Evolutionary conservation across 1,139 yeast species (phyloP).

Genomic region (Hyphopichia buzzinii): DNA sequence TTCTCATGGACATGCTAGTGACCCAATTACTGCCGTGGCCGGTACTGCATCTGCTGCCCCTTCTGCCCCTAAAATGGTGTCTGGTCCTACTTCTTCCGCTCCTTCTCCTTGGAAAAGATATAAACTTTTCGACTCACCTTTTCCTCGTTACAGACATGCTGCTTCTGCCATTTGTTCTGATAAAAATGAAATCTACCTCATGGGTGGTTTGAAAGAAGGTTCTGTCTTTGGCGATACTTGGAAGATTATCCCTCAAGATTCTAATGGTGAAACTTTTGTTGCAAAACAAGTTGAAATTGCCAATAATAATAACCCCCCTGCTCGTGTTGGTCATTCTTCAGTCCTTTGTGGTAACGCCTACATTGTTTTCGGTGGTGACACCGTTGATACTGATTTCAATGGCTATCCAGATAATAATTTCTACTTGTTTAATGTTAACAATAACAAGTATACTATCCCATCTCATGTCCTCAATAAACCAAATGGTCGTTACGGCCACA

Average conservation of each 20-base stretch:
- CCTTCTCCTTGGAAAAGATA: conserved; percentile 76
- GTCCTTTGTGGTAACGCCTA: conserved; percentile 93
- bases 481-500: conserved; percentile 91
- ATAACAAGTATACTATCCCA: conserved; percentile 89
- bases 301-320: conserved; percentile 71
- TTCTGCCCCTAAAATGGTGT: neutral
- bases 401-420: conserved; percentile 85
- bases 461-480: conserved; percentile 82
- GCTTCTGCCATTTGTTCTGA: conserved; percentile 76
- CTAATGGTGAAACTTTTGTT: conserved; percentile 33
- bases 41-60: conserved; percentile 1
- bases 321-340: conserved; percentile 95
- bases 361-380: conserved; percentile 95
- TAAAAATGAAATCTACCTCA: conserved; percentile 77
- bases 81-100: conserved; percentile 8
- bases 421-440: conserved; percentile 85
- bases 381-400: conserved; percentile 76
- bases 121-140: conserved; percentile 74
- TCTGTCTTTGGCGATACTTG: conserved; percentile 95
- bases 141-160: conserved; percentile 93
- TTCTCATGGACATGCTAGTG: neutral
- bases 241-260: conserved; percentile 55
- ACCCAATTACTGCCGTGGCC: neutral
- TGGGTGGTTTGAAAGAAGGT: conserved; percentile 94
- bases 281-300: conserved; percentile 63